Evolutionary conservation across 768 basidiomycete species (phyloP).

Genomic region (Tephrocybe sp.): DNA sequence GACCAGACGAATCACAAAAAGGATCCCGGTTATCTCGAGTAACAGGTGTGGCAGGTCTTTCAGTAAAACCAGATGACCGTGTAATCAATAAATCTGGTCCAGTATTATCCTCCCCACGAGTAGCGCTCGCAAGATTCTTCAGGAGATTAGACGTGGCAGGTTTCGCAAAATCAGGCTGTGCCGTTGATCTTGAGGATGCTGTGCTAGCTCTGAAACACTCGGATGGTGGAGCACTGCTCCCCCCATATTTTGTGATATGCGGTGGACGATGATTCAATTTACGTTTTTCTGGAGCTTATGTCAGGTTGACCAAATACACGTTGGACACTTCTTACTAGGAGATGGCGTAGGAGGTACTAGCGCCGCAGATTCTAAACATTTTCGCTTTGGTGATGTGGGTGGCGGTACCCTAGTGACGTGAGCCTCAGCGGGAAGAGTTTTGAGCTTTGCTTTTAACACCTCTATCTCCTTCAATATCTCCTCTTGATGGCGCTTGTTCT

Average conservation of each 20-base stretch:
- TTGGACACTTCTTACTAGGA: slow-evolving; percentile 48
- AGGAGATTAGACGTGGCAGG: slow-evolving; percentile 55
- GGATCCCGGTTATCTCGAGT: not conserved
- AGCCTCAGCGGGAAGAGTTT: slow-evolving; percentile 29
- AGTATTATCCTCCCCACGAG: slow-evolving; percentile 16
- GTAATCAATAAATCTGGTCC: slow-evolving; percentile 11
- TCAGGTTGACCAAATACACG: slow-evolving; percentile 1
- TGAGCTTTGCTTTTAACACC: slow-evolving; percentile 53
- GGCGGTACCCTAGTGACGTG: slow-evolving; percentile 6
- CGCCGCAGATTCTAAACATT: slow-evolving; percentile 35
- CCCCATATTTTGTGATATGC: slow-evolving; percentile 1
- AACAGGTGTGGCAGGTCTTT: slow-evolving; percentile 27
- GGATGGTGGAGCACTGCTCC: not conserved
- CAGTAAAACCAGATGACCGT: slow-evolving; percentile 35
- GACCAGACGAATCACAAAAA: slow-evolving; percentile 6
- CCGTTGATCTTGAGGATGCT: not conserved
- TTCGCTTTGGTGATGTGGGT: slow-evolving; percentile 49
- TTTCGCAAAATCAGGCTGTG: slow-evolving; percentile 22
- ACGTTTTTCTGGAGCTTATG: slow-evolving; percentile 33
- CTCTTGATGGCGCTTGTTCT: slow-evolving; percentile 41
- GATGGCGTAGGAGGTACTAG: slow-evolving; percentile 65
- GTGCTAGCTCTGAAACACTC: slow-evolving; percentile 4
- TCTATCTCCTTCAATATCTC: slow-evolving; percentile 58
- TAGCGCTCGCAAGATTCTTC: slow-evolving; percentile 45
- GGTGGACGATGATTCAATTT: slow-evolving; percentile 33